Evolutionary conservation across 164 flowering plant species (phyloP).

Genomic region (Umbilicus rupestris): DNA sequence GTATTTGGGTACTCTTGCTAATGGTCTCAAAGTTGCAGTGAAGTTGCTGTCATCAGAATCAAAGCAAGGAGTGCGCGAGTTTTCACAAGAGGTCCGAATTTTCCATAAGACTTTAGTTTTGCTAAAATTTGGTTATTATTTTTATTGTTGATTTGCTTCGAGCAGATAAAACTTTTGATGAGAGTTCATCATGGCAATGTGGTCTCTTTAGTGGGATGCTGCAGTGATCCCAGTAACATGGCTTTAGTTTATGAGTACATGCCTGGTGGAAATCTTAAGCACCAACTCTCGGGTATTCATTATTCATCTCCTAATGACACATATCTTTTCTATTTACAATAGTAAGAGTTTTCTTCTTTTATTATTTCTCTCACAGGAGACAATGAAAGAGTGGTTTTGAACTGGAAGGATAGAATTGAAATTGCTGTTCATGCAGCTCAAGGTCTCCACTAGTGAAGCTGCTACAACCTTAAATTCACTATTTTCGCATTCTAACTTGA

Average conservation of each 20-base stretch:
- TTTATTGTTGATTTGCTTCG: neutral
- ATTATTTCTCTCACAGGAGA: neutral
- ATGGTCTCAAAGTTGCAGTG: constrained; percentile 25
- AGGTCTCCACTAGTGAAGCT: constrained; percentile 14
- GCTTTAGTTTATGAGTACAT: constrained; percentile 24
- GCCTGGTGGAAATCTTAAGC: constrained; percentile 21
- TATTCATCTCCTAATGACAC: neutral
- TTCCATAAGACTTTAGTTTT: no score
- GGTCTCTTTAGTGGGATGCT: constrained; percentile 19
- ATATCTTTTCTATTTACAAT: neutral
- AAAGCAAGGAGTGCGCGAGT: constrained; percentile 21
- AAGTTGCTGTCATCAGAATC: constrained; percentile 23
- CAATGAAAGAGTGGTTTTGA: constrained; percentile 2
- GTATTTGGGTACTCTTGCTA: constrained; percentile 17
- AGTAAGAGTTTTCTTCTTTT: neutral
- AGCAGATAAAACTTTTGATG: constrained; percentile 19
- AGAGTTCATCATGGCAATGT: constrained; percentile 23
- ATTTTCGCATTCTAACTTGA: neutral
- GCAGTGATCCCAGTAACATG: constrained; percentile 14
- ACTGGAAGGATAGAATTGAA: constrained; percentile 24
- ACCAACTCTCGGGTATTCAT: constrained; percentile 16
- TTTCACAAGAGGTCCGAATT: constrained; percentile 19
- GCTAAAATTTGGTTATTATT: no score
- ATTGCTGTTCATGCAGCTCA: constrained; percentile 32
- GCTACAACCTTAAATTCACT: neutral